Percentiles rank a stretch among this genome's conserved stretches.
phyloP scores from a whole-genome alignment of 768 basidiomycete genomes.

The Boletus speciosus region DNA sequence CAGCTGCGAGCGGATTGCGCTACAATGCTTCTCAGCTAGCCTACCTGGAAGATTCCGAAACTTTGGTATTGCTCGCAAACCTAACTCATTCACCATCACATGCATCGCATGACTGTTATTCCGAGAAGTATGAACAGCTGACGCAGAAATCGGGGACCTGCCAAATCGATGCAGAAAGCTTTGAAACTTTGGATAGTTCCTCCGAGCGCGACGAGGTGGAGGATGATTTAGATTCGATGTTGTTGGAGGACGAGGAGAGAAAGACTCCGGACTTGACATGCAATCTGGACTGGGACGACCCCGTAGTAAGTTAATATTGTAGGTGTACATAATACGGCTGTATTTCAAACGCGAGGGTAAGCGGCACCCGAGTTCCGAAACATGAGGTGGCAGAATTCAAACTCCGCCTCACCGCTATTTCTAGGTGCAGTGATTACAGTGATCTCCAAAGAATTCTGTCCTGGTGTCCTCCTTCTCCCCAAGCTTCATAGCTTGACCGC shows the following conservation, averaged over 20 bases:
- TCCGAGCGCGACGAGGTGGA: slow-evolving; percentile 2
- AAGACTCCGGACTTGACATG: background rate
- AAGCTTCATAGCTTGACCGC: slow-evolving; percentile 19
- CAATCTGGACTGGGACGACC: background rate
- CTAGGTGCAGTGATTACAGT: slow-evolving; percentile 16
- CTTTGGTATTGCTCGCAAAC: slow-evolving; percentile 1
- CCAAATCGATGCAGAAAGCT: slow-evolving; percentile 3
- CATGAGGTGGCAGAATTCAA: slow-evolving; percentile 25
- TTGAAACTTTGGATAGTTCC: slow-evolving; percentile 10
- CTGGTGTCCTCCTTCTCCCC: background rate
- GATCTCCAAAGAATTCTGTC: slow-evolving; percentile 13
- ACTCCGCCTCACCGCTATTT: slow-evolving; percentile 29
- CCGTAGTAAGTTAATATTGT: background rate
- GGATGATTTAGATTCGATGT: slow-evolving; percentile 18
- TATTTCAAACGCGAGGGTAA: slow-evolving; percentile 19
- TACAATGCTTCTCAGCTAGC: slow-evolving; percentile 12
- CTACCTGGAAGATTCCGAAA: slow-evolving; percentile 18
- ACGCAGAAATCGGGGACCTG: slow-evolving; percentile 6
- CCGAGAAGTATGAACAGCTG: slow-evolving; percentile 12
- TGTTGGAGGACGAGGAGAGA: slow-evolving; percentile 14
- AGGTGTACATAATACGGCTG: slow-evolving; percentile 2
- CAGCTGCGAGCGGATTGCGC: slow-evolving; percentile 9
- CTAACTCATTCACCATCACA: slow-evolving; percentile 6
- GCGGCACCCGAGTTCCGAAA: slow-evolving; percentile 27
- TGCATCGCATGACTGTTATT: slow-evolving; percentile 12